A percentile compares a stretch with the other conserved stretches of the same genome.
phyloP scores from a whole-genome alignment of 768 basidiomycete genomes.

The Scleroderma bovista region DNA sequence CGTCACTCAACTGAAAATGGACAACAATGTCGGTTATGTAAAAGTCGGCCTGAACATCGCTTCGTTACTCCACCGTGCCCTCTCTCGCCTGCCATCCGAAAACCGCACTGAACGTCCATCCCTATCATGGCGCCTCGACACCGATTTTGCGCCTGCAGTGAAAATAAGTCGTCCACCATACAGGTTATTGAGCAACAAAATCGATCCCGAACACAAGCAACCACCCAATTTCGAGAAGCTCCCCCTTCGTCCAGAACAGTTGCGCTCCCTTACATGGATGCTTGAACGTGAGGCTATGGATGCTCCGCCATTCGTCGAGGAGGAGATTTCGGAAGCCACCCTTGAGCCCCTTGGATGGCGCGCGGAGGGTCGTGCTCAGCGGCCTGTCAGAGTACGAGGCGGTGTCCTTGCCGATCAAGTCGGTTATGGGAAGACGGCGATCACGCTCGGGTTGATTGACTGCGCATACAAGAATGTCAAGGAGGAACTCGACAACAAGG shows the following conservation, averaged over 20 bases:
- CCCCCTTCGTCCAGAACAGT: slow-evolving; percentile 74
- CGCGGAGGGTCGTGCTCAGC: slow-evolving; percentile 85
- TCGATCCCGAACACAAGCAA: slow-evolving; percentile 63
- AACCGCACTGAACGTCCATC: slow-evolving; percentile 40
- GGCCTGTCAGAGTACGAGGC: slow-evolving; percentile 71
- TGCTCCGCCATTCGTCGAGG: slow-evolving; percentile 77
- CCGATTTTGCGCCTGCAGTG: slow-evolving; percentile 65
- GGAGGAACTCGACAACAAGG: slow-evolving; percentile 51
- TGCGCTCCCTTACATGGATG: slow-evolving; percentile 94
- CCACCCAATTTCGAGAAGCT: slow-evolving; percentile 71
- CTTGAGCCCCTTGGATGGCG: slow-evolving; percentile 87
- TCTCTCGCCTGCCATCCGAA: slow-evolving; percentile 66
- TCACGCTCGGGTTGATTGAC: slow-evolving; percentile 86
- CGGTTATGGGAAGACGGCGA: slow-evolving; percentile 96
- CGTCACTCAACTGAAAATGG: slow-evolving; percentile 74
- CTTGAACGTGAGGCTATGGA: slow-evolving; percentile 63
- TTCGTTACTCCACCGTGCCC: slow-evolving; percentile 81
- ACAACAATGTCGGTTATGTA: slow-evolving; percentile 59
- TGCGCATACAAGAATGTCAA: slow-evolving; percentile 52
- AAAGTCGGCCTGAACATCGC: slow-evolving; percentile 85
- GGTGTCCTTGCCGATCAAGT: slow-evolving; percentile 95
- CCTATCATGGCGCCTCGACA: slow-evolving; percentile 78
- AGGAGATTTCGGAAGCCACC: slow-evolving; percentile 90
- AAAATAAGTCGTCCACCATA: slow-evolving; percentile 60
- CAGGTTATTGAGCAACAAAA: slow-evolving; percentile 67